A percentile compares a stretch with the other conserved stretches of the same genome.
phyloP scores from a whole-genome alignment of 202 grass and related monocot species.

The Zizania palustris region DNA sequence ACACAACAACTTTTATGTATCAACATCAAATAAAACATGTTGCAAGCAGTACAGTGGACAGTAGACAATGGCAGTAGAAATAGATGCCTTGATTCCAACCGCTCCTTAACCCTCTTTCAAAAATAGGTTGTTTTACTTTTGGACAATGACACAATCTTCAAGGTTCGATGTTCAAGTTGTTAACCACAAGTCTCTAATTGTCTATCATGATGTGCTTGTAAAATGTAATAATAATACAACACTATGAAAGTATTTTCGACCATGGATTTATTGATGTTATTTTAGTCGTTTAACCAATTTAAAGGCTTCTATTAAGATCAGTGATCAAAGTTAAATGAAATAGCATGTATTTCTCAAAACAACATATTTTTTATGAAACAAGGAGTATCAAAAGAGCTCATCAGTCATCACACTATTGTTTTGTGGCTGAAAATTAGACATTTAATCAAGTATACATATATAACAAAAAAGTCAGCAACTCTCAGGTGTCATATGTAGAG shows the following conservation, averaged over 20 bases:
- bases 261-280: background rate
- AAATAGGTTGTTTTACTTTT: background rate
- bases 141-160: background rate
- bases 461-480: slow-evolving; percentile 27
- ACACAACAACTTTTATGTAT: background rate
- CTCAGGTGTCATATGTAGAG: background rate
- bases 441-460: slow-evolving; percentile 2
- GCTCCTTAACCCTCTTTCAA: background rate
- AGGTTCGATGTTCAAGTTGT: background rate
- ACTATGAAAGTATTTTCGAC: background rate
- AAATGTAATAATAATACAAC: slow-evolving; percentile 14
- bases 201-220: background rate
- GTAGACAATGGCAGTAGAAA: slow-evolving; percentile 5
- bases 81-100: background rate
- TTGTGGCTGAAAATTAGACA: background rate
- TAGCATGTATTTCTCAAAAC: background rate
- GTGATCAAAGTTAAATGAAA: background rate
- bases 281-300: background rate
- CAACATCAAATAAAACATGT: background rate
- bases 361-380: background rate
- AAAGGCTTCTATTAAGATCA: background rate
- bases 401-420: slow-evolving; percentile 15
- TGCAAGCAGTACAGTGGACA: background rate
- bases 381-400: slow-evolving; percentile 26
- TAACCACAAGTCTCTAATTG: background rate